Evolutionary conservation across 352 stramenopile genomes (phyloP).

Genomic region (Phytophthora kernoviae): DNA sequence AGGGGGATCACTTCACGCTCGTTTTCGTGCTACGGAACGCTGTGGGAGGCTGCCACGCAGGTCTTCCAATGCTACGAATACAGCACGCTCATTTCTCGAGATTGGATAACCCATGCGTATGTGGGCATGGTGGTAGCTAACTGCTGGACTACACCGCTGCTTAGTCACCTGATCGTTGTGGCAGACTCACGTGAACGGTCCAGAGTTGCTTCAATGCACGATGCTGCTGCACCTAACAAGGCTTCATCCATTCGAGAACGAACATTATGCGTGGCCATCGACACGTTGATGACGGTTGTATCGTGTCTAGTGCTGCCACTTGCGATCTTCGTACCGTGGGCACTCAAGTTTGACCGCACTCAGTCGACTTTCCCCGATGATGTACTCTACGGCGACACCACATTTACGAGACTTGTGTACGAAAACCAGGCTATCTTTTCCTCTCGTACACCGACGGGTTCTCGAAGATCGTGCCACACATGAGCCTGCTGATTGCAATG

Average conservation of each 20-base stretch:
- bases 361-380: conserved; percentile 24
- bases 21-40: background rate
- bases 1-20: background rate
- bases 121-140: background rate
- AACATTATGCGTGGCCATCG: conserved; percentile 19
- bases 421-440: conserved; percentile 43
- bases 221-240: background rate
- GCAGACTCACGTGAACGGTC: background rate
- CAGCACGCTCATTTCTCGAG: background rate
- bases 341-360: conserved; percentile 27
- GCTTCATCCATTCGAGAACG: conserved; percentile 9
- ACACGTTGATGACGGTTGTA: background rate
- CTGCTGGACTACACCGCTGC: background rate
- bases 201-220: background rate
- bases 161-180: background rate
- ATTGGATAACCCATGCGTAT: background rate
- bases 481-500: conserved; percentile 30
- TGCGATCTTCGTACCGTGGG: conserved; percentile 3
- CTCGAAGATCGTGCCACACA: conserved; percentile 31
- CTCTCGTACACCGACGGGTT: conserved; percentile 20
- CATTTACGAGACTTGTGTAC: conserved; percentile 44
- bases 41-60: background rate
- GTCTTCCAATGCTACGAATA: background rate
- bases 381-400: conserved; percentile 41
- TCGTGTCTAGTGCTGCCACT: conserved; percentile 8